Conservation (phyloP, 2,329 filamentous ascomycete genomes). For the Aureobasidium sp. region DNA sequence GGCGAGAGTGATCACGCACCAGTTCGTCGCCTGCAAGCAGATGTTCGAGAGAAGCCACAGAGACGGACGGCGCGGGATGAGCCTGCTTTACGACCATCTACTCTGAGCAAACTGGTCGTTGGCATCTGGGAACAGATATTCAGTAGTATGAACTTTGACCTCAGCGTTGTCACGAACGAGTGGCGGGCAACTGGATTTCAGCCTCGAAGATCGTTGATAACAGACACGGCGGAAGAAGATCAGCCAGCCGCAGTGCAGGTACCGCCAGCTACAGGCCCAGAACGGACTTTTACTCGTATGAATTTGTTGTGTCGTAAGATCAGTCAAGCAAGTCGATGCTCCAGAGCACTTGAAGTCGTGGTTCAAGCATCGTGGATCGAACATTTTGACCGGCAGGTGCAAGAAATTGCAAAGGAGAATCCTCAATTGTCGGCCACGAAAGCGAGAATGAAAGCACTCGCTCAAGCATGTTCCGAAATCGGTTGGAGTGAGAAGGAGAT, state of each 20-base stretch:
- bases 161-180: conserved; percentile 30
- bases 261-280: neutral
- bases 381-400: conserved; percentile 47
- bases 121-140: conserved; percentile 47
- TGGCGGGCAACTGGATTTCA: conserved; percentile 27
- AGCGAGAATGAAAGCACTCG: conserved; percentile 46
- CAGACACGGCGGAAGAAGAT: conserved; percentile 16
- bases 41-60: conserved; percentile 22
- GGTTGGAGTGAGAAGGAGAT: conserved; percentile 53
- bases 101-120: conserved; percentile 42
- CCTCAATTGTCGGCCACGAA: conserved; percentile 40
- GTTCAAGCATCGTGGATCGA: conserved; percentile 53
- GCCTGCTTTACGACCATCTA: conserved; percentile 39
- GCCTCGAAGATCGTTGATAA: conserved; percentile 22
- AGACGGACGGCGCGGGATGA: conserved; percentile 22
- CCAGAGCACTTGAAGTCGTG: conserved; percentile 52
- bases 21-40: conserved; percentile 12
- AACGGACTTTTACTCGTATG: conserved; percentile 34
- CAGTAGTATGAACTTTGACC: conserved; percentile 36
- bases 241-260: conserved; percentile 16
- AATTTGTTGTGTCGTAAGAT: conserved; percentile 39
- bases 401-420: conserved; percentile 34
- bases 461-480: conserved; percentile 49
- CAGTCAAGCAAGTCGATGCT: conserved; percentile 47
- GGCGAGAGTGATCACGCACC: neutral